Base-by-base conservation (phyloP, 2,329 filamentous ascomycete species). In the Pseudogymnoascus sp. region DNA sequence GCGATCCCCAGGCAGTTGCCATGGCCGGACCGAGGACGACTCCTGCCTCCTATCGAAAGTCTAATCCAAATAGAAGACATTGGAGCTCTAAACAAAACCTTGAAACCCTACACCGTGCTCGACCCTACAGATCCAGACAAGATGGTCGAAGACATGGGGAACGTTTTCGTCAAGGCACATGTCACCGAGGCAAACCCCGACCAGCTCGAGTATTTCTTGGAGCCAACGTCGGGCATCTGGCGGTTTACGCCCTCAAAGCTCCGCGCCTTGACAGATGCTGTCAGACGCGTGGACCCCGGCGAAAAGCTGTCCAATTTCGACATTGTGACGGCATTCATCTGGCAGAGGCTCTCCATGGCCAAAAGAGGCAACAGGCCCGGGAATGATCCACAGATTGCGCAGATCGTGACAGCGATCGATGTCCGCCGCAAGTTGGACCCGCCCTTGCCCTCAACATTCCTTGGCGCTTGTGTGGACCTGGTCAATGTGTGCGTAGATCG, bases 381-480 rank as follows among this genome's bases (percentile, higher is more conserved):
- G 23, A 53, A 31, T 53, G 47, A 28, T 8, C 31, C 31, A 23
- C 33, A 61, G 33, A 61, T 31, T 23, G 36, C 31, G n/a, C 59
- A 40, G 19, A 61, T 61, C 10, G 59, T 61, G 13, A 36, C 33
- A 11, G 59, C 59, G 13, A 40, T 36, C 21, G 17, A 28, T 17
- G 59, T 61, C 23, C 59, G 59, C 23, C 31, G 17, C 13, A 23
- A 40, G 33, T 17, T 40, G 19, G 40, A 5, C 19, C 59, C 59
- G 1, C 59, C 31, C 8, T 61, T 40, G 36, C 59, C 59, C n/a
- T 13, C 23, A 6, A 19, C 19, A 8, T 61, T 17, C 59, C 26
- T 61, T 9, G 33, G 33, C 31, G 36, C 59, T 61, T 61, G 59
- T 61, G 59, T 61, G 11, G 59, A 61, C 7, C 59, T 61, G 4